Evolutionary conservation across 139 green algal genomes (phyloP), one percentile per base, ranked within the genome.

Genomic region (Haematococcus lacustris): DNA sequence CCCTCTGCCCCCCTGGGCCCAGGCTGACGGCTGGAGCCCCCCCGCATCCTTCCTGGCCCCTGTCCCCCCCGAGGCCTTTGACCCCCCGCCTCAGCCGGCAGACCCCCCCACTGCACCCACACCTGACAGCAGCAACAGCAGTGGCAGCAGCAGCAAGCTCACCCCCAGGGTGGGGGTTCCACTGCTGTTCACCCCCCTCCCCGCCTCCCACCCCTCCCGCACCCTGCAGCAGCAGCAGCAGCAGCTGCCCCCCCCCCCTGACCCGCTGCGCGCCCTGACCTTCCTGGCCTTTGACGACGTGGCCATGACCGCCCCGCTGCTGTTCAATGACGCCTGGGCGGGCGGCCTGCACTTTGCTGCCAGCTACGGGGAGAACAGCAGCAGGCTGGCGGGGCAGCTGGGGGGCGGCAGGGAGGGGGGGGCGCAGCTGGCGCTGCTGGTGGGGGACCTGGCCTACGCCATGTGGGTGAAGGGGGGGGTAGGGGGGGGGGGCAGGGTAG

Each of bases 271-370:
- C n/a, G n/a, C 26, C 51, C 40, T 51, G 57, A 39, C 9, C 1
- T 76, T 80, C 68, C 40, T 80, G 9, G 68, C 37, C 3, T 80
- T 80, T n/a, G 66, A 75, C 34, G 74, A 80, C 43, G 61, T 80
- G 2, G 74, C 68, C 2, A 80, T 80, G 74, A 59, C 38, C 25
- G 59, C 67, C 68, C 53, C 65, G 4, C 13, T 79, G 28, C 66
- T 79, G 2, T 79, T 79, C 59, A 74, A 79, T 33, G 64, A 65
- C 65, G 60, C 9, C 23, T 73, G 73, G 41, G 34, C 65, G 51
- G 33, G 50, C 40, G 65, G 73, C 37, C 47, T 73, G 23, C 41
- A 59, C 64, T 79, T 74, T 60, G 47, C 50, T 30, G 68, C 60
- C 25, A 51, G 23, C 26, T 80, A 80, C 47, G 74, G 68, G 26